Base-by-base conservation (phyloP, 2,329 filamentous ascomycete genomes). In the Xylogone sp. region DNA sequence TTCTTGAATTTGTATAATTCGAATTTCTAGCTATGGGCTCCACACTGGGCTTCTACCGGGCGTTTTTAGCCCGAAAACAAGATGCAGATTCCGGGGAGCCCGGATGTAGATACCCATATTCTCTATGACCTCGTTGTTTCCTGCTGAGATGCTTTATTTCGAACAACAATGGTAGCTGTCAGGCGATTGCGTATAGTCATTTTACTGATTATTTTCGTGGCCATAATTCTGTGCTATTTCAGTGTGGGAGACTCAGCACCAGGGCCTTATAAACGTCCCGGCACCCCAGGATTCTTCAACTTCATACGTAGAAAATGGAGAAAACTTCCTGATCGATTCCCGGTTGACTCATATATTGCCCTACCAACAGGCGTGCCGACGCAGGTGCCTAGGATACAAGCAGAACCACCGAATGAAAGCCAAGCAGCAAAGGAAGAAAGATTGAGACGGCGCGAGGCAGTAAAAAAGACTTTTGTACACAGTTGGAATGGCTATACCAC, bases 401-500 rank as follows among this genome's bases (percentile, higher is more conserved):
- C 53, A 4, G 18, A 49, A 6, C 45, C 48, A 10, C 60, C 62
- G 1, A 49, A 39, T 18, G 64, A 66, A 55, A 53, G 54, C 19
- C 49, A 52, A 1, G 54, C 48, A 21, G 51, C 58, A 43, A 60
- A 58, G 43, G 45, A 56, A 24, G 55, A 61, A 21, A 53, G 65
- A 24, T 8, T 63, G 21, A 53, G 49, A 24, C 51, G 63, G 20
- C 54, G 52, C 31, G 59, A 56, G 12, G 56, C 57, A 0, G 64
- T 67, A 1, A 62, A 59, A 46, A 59, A 63, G 51, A 65, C 59
- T 44, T 67, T 67, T 45, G 22, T 39, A 24, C 65, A 66, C 46
- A 62, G 90, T 1, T 97, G 94, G 94, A 71, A 76, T 1, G 90
- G 88, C 13, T 99, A 97, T 71, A 87, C 82, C 63, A 75, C 83